These are phyloP conservation scores for Acanthamoeba castellanii DNA, from an alignment of 208 protist species.

Conservation along the genomic window DNA sequence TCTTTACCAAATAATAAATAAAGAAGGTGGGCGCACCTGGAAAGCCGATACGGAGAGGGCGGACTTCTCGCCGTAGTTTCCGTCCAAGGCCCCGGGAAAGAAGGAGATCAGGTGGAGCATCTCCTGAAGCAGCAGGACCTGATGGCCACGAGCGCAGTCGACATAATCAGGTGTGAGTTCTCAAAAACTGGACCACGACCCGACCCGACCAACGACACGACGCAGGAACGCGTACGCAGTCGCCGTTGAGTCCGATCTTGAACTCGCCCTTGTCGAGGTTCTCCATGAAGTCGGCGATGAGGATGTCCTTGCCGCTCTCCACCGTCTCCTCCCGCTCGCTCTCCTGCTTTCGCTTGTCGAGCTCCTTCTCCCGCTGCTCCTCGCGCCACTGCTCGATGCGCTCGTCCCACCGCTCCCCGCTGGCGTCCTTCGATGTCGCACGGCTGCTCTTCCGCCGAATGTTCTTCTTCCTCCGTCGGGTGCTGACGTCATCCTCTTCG, in stretches of 20 bases:
- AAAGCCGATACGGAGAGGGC: conserved; percentile 20
- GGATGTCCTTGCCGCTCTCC: conserved; percentile 41
- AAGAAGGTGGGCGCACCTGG: not conserved
- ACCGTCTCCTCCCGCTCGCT: conserved; percentile 25
- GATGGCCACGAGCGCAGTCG: not conserved
- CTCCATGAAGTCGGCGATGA: conserved; percentile 36
- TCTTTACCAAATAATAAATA: not conserved
- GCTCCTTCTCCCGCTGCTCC: conserved; percentile 23
- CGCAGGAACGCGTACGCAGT: not conserved
- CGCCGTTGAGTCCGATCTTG: conserved; percentile 29
- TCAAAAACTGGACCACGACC: not conserved
- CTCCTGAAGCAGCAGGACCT: conserved; percentile 29
- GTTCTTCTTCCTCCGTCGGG: not conserved
- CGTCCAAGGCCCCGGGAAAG: conserved; percentile 13
- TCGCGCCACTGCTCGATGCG: conserved; percentile 21
- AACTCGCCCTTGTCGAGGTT: conserved; percentile 52
- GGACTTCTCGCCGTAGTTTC: conserved; percentile 11
- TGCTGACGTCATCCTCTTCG: not conserved
- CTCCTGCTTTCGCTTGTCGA: conserved; percentile 50
- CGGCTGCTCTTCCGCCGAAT: conserved; percentile 42
- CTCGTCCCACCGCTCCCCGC: conserved; percentile 11
- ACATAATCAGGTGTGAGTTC: not conserved
- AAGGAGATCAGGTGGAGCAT: conserved; percentile 43
- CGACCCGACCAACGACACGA: not conserved
- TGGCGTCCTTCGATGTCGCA: not conserved